These are phyloP conservation scores for Talaromyces proteolyticus DNA, from an alignment of 495 filamentous ascomycete genomes.

Conservation along the genomic window DNA sequence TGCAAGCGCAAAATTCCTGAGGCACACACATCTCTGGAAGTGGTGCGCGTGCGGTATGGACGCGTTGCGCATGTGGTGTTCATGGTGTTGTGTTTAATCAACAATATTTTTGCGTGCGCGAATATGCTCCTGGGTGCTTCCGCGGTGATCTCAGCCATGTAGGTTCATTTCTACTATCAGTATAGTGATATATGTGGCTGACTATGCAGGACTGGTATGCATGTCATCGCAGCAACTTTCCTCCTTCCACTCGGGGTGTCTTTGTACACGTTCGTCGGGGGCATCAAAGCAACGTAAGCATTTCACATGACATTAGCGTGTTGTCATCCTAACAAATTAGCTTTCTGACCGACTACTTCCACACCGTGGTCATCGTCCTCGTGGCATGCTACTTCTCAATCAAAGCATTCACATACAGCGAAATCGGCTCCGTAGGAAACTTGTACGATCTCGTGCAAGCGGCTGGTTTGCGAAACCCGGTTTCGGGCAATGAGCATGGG, in stretches of 20 bases:
- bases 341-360: slow-evolving; percentile 41
- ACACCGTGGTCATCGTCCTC: slow-evolving; percentile 39
- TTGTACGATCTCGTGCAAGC: slow-evolving; percentile 41
- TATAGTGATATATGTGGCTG: not conserved
- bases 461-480: slow-evolving; percentile 32
- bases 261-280: slow-evolving; percentile 39
- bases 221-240: slow-evolving; percentile 38
- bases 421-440: slow-evolving; percentile 33
- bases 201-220: slow-evolving; percentile 31
- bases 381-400: slow-evolving; percentile 42
- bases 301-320: too few relatives aligned
- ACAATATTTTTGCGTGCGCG: slow-evolving; percentile 37
- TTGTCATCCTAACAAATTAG: too few relatives aligned
- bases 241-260: slow-evolving; percentile 36
- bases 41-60: slow-evolving; percentile 30
- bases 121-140: slow-evolving; percentile 39
- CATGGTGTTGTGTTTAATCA: slow-evolving; percentile 34
- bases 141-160: slow-evolving; percentile 31
- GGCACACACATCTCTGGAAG: slow-evolving; percentile 38
- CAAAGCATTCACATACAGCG: slow-evolving; percentile 32
- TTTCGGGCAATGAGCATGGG: slow-evolving; percentile 39
- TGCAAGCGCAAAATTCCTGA: slow-evolving; percentile 40
- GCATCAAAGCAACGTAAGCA: slow-evolving; percentile 40
- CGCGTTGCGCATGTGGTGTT: slow-evolving; percentile 33
- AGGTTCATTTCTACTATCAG: slow-evolving; percentile 1